Percentiles rank a stretch among this genome's conserved stretches.
These are phyloP conservation scores for Davidsoniella neocaledoniae DNA, from an alignment of 2,329 filamentous ascomycete species.

Conservation along the genomic window DNA sequence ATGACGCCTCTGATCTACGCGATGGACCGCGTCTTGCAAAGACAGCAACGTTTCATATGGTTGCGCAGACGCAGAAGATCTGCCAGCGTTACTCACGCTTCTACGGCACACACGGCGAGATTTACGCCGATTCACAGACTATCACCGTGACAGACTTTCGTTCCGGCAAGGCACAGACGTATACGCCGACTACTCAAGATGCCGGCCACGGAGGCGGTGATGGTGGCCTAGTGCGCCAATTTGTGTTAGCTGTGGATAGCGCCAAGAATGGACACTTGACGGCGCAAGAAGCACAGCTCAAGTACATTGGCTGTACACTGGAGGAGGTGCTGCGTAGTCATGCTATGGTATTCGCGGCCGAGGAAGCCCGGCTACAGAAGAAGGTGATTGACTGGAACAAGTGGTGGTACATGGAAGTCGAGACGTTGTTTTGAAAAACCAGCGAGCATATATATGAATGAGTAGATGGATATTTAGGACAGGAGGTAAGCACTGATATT, in stretches of 20 bases:
- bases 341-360: conserved; percentile 84
- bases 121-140: conserved; percentile 63
- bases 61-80: conserved; percentile 71
- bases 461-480: too few relatives aligned
- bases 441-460: too few relatives aligned
- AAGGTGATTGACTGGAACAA: conserved; percentile 56
- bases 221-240: conserved; percentile 57
- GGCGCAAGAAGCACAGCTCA: conserved; percentile 53
- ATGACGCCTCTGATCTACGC: conserved; percentile 21
- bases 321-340: conserved; percentile 84
- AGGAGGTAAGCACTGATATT: not conserved
- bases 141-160: conserved; percentile 34
- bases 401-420: conserved; percentile 48
- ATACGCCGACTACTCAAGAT: conserved; percentile 23
- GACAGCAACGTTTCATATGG: conserved; percentile 84
- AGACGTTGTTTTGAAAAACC: conserved; percentile 12
- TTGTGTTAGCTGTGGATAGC: conserved; percentile 63
- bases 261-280: conserved; percentile 55
- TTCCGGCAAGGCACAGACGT: conserved; percentile 24
- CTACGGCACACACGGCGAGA: conserved; percentile 74
- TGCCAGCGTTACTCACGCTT: conserved; percentile 74
- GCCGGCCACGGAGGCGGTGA: conserved; percentile 24
- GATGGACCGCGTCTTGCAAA: conserved; percentile 47
- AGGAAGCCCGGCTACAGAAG: conserved; percentile 58
- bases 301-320: conserved; percentile 63